phyloP scores from a whole-genome alignment of 2,329 filamentous ascomycete species.

The Penicillium brasilianum region DNA sequence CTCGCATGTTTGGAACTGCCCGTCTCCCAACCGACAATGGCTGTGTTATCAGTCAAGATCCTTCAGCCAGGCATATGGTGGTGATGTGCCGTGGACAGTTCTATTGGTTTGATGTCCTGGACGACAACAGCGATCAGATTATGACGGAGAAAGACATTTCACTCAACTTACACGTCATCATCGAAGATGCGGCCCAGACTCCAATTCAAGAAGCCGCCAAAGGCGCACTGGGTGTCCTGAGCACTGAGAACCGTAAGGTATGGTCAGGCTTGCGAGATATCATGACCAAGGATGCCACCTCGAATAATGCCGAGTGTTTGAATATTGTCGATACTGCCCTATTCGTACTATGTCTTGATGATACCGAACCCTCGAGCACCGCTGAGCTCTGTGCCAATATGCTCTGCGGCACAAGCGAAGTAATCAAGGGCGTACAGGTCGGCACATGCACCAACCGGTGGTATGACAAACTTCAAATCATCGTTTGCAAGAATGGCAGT shows the following conservation, averaged over 20 bases:
- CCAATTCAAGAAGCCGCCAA: constrained; percentile 96
- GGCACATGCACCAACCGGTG: constrained; percentile 97
- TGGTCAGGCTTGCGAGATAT: constrained; percentile 93
- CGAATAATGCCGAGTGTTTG: constrained; percentile 96
- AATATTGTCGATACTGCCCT: constrained; percentile 92
- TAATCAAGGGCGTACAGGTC: constrained; percentile 91
- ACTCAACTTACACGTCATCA: constrained; percentile 87
- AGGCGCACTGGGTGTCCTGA: constrained; percentile 87
- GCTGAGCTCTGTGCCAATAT: constrained; percentile 96
- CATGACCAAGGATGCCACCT: constrained; percentile 80
- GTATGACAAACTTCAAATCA: constrained; percentile 99
- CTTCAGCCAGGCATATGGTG: constrained; percentile 88
- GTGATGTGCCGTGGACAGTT: constrained; percentile 94
- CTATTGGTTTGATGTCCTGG: constrained; percentile 98
- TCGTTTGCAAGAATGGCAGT: constrained; percentile 97
- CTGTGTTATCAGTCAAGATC: constrained; percentile 94
- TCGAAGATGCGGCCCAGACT: constrained; percentile 86
- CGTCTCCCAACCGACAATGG: constrained; percentile 92
- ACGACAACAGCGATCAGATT: constrained; percentile 91
- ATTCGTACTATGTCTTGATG: constrained; percentile 91
- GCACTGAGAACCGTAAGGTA: constrained; percentile 93
- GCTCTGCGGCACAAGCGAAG: constrained; percentile 92
- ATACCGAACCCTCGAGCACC: constrained; percentile 79
- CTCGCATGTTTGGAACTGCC: constrained; percentile 90
- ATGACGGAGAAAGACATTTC: constrained; percentile 96